phyloP scores from a whole-genome alignment of 805 yeast species.

The Wickerhamomyces queroliae region DNA sequence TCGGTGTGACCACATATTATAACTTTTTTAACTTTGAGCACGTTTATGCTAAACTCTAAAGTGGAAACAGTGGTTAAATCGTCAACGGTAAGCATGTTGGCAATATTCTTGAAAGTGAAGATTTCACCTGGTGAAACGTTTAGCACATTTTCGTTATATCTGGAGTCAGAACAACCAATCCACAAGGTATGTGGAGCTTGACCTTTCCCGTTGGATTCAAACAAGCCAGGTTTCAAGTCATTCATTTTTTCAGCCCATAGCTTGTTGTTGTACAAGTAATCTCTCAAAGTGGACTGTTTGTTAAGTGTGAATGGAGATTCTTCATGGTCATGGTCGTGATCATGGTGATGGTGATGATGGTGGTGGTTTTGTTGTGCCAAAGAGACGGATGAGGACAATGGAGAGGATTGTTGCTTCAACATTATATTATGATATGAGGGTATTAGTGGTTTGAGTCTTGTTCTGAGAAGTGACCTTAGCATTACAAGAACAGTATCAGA shows the following conservation, averaged over 20 bases:
- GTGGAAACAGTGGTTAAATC: conserved; percentile 76
- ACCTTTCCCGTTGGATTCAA: conserved; percentile 57
- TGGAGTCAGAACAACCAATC: conserved; percentile 92
- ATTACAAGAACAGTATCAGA: too few relatives aligned
- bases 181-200: conserved; percentile 91
- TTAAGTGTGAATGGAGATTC: conserved; percentile 28
- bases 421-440: too few relatives aligned
- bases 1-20: conserved; percentile 92
- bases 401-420: neutral
- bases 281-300: conserved; percentile 42
- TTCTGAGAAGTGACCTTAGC: too few relatives aligned
- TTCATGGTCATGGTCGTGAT: conserved; percentile 6
- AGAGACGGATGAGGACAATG: neutral
- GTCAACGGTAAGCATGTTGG: conserved; percentile 61
- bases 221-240: conserved; percentile 17
- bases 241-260: conserved; percentile 35
- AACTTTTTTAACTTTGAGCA: conserved; percentile 72
- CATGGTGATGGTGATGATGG: neutral
- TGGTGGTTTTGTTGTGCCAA: neutral
- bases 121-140: conserved; percentile 87
- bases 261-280: conserved; percentile 43
- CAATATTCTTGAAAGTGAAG: conserved; percentile 84
- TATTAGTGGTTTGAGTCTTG: too few relatives aligned
- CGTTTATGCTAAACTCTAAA: conserved; percentile 83
- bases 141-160: conserved; percentile 76